These are phyloP conservation scores for Fusarium begoniae DNA, from an alignment of 2,329 filamentous ascomycete genomes.

Conservation along the genomic window DNA sequence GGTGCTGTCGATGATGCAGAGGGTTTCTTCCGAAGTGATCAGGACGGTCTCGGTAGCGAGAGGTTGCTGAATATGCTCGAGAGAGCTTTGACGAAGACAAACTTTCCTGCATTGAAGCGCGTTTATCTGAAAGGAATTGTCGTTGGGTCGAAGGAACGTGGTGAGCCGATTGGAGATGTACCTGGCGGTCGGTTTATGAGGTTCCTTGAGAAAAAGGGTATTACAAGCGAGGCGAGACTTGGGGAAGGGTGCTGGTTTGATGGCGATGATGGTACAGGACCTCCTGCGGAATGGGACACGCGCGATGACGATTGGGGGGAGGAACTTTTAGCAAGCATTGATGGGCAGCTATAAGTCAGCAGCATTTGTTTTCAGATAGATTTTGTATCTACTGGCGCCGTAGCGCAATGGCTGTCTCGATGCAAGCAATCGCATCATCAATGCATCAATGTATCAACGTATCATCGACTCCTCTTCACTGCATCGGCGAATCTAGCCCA, in stretches of 20 bases:
- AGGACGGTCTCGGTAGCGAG: background rate
- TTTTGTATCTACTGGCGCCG: accelerated
- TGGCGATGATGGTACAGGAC: background rate
- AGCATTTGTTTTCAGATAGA: background rate
- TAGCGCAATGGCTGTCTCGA: accelerated
- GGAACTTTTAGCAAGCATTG: background rate
- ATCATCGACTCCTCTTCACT: background rate
- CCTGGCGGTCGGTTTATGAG: background rate
- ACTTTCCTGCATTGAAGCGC: background rate
- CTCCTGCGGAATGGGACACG: background rate
- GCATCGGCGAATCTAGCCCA: background rate
- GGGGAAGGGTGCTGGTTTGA: background rate
- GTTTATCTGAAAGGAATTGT: background rate
- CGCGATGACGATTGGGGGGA: background rate
- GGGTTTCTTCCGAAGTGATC: background rate
- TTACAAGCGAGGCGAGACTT: background rate
- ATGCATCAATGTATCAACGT: background rate
- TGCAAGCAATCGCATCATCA: background rate
- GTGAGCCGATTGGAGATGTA: background rate
- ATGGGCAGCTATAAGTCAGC: background rate
- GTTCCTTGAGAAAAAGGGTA: background rate
- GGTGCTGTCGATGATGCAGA: background rate
- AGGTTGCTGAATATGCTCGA: background rate
- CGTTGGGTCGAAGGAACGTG: background rate
- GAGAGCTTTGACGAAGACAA: accelerated